Conservation (phyloP, 352 stramenopile genomes). For the Phytopythium sindhum region DNA sequence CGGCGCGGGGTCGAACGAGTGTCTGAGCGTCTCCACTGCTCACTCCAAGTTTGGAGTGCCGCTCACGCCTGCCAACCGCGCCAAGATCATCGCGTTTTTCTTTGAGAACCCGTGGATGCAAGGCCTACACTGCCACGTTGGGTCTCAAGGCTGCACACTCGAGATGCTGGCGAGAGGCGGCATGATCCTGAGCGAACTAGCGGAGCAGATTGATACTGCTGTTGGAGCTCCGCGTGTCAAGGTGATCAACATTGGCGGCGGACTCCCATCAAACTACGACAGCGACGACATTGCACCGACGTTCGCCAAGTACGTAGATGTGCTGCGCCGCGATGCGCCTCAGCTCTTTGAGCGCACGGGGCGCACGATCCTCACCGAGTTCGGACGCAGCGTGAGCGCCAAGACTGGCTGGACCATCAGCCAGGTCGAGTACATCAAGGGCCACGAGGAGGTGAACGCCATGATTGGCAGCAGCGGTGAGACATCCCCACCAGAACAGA, state of each 20-base stretch:
- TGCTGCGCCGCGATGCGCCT: conserved; percentile 60
- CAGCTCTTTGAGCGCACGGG: conserved; percentile 79
- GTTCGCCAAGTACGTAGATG: conserved; percentile 82
- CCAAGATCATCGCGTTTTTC: conserved; percentile 68
- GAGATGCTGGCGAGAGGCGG: conserved; percentile 85
- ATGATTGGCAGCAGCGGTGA: background rate
- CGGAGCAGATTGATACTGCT: conserved; percentile 76
- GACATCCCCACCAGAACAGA: conserved; percentile 25
- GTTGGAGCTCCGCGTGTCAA: conserved; percentile 69
- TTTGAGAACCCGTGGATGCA: conserved; percentile 86
- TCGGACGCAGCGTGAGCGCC: conserved; percentile 80
- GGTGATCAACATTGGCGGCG: conserved; percentile 90
- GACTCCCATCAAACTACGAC: conserved; percentile 88
- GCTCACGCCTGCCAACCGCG: conserved; percentile 50
- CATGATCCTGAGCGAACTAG: conserved; percentile 66
- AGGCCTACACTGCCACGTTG: conserved; percentile 86
- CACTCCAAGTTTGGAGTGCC: conserved; percentile 92
- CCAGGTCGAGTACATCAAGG: conserved; percentile 90
- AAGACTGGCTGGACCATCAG: conserved; percentile 88
- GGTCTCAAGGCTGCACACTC: conserved; percentile 78
- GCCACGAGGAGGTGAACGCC: conserved; percentile 35
- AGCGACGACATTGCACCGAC: conserved; percentile 60
- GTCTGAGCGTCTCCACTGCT: conserved; percentile 83
- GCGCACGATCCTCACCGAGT: conserved; percentile 89
- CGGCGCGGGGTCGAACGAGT: conserved; percentile 81